Conservation (phyloP, 306 rosid genomes). For the Luffa aegyptiaca region DNA sequence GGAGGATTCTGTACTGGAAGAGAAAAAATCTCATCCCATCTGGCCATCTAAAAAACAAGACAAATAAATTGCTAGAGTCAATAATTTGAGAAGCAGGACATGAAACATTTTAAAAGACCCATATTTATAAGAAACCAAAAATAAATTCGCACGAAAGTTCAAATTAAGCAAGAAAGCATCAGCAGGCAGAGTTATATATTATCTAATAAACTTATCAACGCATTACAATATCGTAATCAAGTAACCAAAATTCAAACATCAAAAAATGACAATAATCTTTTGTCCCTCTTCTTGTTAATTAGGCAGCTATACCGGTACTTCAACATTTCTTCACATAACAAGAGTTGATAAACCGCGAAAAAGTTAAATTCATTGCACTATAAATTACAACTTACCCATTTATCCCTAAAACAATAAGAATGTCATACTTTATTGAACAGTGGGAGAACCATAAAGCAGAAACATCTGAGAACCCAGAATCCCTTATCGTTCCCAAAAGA, state of each 20-base stretch:
- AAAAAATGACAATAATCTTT: neutral
- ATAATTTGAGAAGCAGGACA: neutral
- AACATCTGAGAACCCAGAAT: neutral
- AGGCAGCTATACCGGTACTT: neutral
- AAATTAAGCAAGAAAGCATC: neutral
- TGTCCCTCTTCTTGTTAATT: neutral
- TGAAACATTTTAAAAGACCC: neutral
- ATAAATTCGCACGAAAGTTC: neutral
- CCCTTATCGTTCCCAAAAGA: neutral
- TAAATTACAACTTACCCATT: neutral
- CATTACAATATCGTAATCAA: neutral
- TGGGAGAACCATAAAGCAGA: neutral
- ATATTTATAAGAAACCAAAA: neutral
- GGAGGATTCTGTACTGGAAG: slow-evolving; percentile 94
- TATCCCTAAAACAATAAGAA: neutral
- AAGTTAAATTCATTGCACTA: neutral
- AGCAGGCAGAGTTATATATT: neutral
- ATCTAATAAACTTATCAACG: neutral
- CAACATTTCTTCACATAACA: neutral
- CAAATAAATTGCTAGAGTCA: neutral
- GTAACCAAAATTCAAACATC: neutral
- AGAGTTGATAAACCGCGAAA: neutral
- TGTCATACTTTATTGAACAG: neutral
- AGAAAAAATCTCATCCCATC: slow-evolving; percentile 91
- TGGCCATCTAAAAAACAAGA: slow-evolving; percentile 41